Evolutionary conservation across 1,284 basidiomycete genomes (phyloP).

Genomic region (Sutorius eximius): DNA sequence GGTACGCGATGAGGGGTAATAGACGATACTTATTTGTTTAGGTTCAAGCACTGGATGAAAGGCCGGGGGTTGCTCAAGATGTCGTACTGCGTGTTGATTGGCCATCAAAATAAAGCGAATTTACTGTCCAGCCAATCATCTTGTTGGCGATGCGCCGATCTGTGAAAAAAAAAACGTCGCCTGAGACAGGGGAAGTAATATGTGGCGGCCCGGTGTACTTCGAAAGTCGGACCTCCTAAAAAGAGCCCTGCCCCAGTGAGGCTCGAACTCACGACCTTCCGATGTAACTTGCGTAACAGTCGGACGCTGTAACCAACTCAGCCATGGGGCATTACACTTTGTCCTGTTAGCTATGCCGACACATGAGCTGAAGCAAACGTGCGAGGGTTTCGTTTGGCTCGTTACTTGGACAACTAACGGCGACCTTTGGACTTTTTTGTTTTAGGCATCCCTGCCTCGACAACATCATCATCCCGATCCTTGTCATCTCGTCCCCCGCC

Average conservation of each 20-base stretch:
- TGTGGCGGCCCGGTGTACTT: too few relatives aligned
- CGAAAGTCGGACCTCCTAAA: too few relatives aligned
- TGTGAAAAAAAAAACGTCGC: too few relatives aligned
- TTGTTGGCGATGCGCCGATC: background rate
- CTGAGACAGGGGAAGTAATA: too few relatives aligned
- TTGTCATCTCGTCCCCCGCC: conserved; percentile 62
- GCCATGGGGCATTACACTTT: conserved; percentile 61
- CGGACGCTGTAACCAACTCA: conserved; percentile 82
- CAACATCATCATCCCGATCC: conserved; percentile 84
- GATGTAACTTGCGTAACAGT: conserved; percentile 61
- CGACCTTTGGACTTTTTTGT: conserved; percentile 50
- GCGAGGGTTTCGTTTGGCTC: too few relatives aligned
- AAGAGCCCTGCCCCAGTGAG: conserved; percentile 61
- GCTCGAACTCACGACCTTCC: conserved; percentile 77
- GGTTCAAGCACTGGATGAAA: background rate
- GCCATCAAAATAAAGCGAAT: background rate
- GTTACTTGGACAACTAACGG: conserved; percentile 18
- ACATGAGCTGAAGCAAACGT: too few relatives aligned
- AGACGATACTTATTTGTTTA: background rate
- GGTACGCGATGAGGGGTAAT: background rate
- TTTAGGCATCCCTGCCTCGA: conserved; percentile 77
- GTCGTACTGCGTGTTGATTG: background rate
- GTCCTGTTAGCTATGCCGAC: too few relatives aligned
- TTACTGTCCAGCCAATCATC: background rate
- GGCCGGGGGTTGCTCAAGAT: background rate